These are phyloP conservation scores for Aeminium ludgeri DNA, from an alignment of 495 filamentous ascomycete genomes.

Conservation along the genomic window DNA sequence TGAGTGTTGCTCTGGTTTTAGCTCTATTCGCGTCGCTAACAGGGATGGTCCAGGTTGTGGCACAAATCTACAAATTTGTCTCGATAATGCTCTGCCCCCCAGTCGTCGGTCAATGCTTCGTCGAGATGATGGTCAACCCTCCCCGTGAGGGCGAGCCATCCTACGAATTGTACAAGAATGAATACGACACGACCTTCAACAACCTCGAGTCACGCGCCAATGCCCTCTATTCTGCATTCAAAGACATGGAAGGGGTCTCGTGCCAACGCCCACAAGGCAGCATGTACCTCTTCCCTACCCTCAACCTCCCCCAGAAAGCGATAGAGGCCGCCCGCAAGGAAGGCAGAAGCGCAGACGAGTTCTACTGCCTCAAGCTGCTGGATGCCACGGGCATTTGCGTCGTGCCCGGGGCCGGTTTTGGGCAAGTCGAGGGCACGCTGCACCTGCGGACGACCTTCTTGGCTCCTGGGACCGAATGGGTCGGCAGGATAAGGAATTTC, in stretches of 20 bases:
- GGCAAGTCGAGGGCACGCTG: slow-evolving; percentile 76
- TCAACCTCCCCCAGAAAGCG: slow-evolving; percentile 59
- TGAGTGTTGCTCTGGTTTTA: background rate
- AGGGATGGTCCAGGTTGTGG: slow-evolving; percentile 38
- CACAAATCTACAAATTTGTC: slow-evolving; percentile 95
- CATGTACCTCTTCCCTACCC: slow-evolving; percentile 98
- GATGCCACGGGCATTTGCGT: slow-evolving; percentile 94
- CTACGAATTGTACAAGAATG: slow-evolving; percentile 62
- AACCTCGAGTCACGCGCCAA: slow-evolving; percentile 60
- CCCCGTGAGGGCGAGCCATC: slow-evolving; percentile 66
- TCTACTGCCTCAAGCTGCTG: slow-evolving; percentile 76
- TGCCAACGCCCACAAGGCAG: slow-evolving; percentile 72
- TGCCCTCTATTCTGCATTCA: slow-evolving; percentile 76
- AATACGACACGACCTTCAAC: slow-evolving; percentile 64
- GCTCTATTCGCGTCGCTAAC: background rate
- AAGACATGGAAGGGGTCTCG: slow-evolving; percentile 85
- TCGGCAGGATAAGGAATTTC: slow-evolving; percentile 72
- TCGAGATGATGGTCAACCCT: slow-evolving; percentile 95
- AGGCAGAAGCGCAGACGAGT: slow-evolving; percentile 68
- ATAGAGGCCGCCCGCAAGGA: slow-evolving; percentile 55
- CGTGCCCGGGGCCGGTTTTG: slow-evolving; percentile 82
- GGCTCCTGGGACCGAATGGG: slow-evolving; percentile 90
- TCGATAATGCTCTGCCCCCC: slow-evolving; percentile 90
- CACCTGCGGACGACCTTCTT: slow-evolving; percentile 97
- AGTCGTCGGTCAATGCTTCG: slow-evolving; percentile 85